Evolutionary conservation across 2,329 filamentous ascomycete genomes (phyloP).

Genomic region (Penicillium verrucosum): DNA sequence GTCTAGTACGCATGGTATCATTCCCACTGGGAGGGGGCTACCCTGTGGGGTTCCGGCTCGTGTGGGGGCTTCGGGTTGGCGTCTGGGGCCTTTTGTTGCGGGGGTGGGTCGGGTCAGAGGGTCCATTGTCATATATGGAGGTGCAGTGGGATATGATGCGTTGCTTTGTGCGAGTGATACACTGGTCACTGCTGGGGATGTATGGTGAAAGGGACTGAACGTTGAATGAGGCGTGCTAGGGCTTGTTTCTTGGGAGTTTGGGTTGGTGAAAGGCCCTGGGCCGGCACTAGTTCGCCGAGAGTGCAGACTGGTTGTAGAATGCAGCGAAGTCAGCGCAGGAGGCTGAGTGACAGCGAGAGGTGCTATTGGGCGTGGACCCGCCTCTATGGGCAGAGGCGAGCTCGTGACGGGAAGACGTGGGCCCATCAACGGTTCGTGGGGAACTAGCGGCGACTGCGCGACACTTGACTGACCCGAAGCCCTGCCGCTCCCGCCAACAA

Average conservation of each 20-base stretch:
- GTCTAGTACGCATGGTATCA: conserved; percentile 41
- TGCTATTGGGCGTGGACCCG: conserved; percentile 22
- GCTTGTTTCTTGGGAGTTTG: conserved; percentile 36
- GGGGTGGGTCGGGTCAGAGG: conserved; percentile 25
- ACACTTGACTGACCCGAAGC: conserved; percentile 32
- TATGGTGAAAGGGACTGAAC: conserved; percentile 31
- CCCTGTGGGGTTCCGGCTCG: conserved; percentile 12
- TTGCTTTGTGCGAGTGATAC: conserved; percentile 19
- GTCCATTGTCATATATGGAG: conserved; percentile 28
- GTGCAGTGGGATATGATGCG: conserved; percentile 18
- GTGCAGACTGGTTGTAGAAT: conserved; percentile 35
- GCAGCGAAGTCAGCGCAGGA: conserved; percentile 23
- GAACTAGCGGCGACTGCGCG: conserved; percentile 35
- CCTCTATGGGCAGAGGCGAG: conserved; percentile 28
- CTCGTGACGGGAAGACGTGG: conserved; percentile 26
- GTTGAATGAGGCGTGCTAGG: conserved; percentile 35
- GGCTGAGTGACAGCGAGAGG: conserved; percentile 17
- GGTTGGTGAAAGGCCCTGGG: conserved; percentile 26
- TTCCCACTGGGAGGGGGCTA: conserved; percentile 18
- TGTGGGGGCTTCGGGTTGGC: conserved; percentile 14
- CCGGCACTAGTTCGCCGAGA: conserved; percentile 32
- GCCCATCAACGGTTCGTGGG: conserved; percentile 32
- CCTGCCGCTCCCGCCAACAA: conserved; percentile 28
- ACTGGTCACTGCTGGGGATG: conserved; percentile 28
- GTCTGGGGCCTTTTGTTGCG: conserved; percentile 20